A percentile compares a stretch with the other conserved stretches of the same genome.
Conservation (phyloP, 306 rosid genomes). For the Prunus kanzakura region DNA sequence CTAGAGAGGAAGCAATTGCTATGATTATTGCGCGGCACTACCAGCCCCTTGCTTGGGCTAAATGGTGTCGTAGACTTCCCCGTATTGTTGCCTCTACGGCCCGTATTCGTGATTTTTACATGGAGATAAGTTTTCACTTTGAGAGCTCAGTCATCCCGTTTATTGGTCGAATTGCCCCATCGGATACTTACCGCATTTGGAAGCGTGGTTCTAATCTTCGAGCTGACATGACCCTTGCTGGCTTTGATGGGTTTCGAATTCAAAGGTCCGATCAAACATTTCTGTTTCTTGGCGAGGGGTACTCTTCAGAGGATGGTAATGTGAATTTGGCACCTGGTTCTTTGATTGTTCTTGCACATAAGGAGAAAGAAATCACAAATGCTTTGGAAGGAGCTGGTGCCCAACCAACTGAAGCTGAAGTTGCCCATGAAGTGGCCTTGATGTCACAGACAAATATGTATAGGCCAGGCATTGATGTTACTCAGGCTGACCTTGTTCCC, state of each 20-base stretch:
- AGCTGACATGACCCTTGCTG: conserved; percentile 99
- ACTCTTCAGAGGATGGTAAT: conserved; percentile 74
- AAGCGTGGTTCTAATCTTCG: conserved; percentile 98
- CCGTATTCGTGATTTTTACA: conserved; percentile 95
- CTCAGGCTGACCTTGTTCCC: conserved; percentile 96
- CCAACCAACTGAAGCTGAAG: conserved; percentile 93
- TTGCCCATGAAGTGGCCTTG: conserved; percentile 89
- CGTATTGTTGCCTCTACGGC: conserved; percentile 86
- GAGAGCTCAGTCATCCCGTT: conserved; percentile 99
- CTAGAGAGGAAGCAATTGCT: conserved; percentile 88
- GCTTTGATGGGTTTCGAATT: conserved; percentile 95
- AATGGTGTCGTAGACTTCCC: conserved; percentile 98
- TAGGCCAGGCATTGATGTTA: conserved; percentile 97
- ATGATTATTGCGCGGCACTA: conserved; percentile 87
- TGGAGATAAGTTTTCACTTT: conserved; percentile 97
- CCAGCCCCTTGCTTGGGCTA: conserved; percentile 98
- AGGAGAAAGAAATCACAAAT: conserved; percentile 93
- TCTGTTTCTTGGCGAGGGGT: conserved; percentile 96
- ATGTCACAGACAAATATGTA: conserved; percentile 98
- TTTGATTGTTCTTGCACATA: conserved; percentile 89
- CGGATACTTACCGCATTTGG: conserved; percentile 98
- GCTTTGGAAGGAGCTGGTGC: conserved; percentile 99
- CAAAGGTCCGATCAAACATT: conserved; percentile 96
- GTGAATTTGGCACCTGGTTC: conserved; percentile 74
- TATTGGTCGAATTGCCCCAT: conserved; percentile 94